These are phyloP conservation scores for Dimargaris cristalligena DNA, from an alignment of 192 early-diverging fungal genomes.

Conservation along the genomic window DNA sequence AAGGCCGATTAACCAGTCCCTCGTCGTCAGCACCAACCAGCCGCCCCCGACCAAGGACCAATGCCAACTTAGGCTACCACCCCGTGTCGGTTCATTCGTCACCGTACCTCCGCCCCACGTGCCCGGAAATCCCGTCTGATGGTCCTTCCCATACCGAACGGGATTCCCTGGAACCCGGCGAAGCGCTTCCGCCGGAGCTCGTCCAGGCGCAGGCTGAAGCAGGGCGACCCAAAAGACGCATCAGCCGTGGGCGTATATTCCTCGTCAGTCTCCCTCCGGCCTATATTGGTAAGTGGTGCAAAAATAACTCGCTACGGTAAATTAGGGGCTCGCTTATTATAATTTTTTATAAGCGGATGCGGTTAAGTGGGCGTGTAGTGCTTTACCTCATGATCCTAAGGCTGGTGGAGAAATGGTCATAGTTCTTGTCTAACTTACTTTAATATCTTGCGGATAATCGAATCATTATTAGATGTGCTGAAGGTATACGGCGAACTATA, in stretches of 20 bases:
- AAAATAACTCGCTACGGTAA: too few relatives aligned
- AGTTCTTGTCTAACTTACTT: slow-evolving; percentile 17
- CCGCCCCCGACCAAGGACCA: too few relatives aligned
- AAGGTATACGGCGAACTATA: slow-evolving; percentile 22
- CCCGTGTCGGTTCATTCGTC: too few relatives aligned
- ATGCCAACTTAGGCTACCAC: too few relatives aligned
- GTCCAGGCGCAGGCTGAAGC: slow-evolving; percentile 12
- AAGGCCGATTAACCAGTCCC: too few relatives aligned
- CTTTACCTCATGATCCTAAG: neutral
- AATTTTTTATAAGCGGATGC: neutral
- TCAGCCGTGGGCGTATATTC: neutral
- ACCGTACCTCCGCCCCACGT: too few relatives aligned
- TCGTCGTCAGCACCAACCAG: too few relatives aligned
- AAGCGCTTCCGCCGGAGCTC: too few relatives aligned
- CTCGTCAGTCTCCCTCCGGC: neutral
- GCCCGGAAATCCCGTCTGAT: too few relatives aligned
- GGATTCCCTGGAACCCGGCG: too few relatives aligned
- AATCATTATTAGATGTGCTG: neutral
- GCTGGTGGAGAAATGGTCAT: slow-evolving; percentile 15
- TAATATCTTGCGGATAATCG: slow-evolving; percentile 13
- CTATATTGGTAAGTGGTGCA: neutral
- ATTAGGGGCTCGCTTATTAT: neutral
- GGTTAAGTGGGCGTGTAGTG: neutral
- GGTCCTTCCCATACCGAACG: too few relatives aligned
- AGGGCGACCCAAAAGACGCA: neutral